Base-by-base conservation (phyloP, 768 basidiomycete genomes). In the Podaxis pistillaris region DNA sequence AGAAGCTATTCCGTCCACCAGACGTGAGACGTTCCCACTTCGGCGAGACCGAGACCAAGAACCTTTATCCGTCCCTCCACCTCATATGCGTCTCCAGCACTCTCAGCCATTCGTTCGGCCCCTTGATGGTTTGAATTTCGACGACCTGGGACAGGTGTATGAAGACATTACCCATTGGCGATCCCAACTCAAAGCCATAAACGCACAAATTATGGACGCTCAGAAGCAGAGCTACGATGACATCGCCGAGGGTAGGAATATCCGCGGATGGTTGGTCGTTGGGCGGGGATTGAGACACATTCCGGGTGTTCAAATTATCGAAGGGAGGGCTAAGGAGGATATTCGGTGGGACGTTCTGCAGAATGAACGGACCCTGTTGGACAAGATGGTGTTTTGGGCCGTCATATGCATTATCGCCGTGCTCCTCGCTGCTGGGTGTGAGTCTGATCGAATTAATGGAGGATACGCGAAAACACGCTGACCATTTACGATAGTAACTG, bases 251-350 rank as follows among this genome's bases (percentile, higher is more conserved):
- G 91, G 91, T 7, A 77, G 80, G 33, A 75, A 81, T 51, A 82
- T 90, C 63, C 88, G 87, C 67, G 92, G 92, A 0, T 93, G 91
- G 90, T 70, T 94, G 58, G 74, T 94, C 70, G 81, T 91, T 44
- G 92, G 92, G 8, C 79, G 84, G 28, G 90, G 89, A 1, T 71
- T 93, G 63, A 73, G 85, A 59, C 82, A 80, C 66, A 71, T 93
- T 28, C 85, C 85, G 33, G 85, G 86, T 1, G 73, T 89, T 4
- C 76, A 89, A 69, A 74, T 89, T 38, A 91, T 94, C 24, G 88
- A 91, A 69, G 92, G 92, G 1, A 76, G 89, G 63, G 88, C 90
- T 13, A 92, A 90, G 72, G 91, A 93, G 68, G 91, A 93, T 71
- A 85, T 94, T 38, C 75, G 88, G 58, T 94, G 91, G 91, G 85